phyloP scores from a whole-genome alignment of 371 early-diverging fungal species.

The Mucor plumbeus region DNA sequence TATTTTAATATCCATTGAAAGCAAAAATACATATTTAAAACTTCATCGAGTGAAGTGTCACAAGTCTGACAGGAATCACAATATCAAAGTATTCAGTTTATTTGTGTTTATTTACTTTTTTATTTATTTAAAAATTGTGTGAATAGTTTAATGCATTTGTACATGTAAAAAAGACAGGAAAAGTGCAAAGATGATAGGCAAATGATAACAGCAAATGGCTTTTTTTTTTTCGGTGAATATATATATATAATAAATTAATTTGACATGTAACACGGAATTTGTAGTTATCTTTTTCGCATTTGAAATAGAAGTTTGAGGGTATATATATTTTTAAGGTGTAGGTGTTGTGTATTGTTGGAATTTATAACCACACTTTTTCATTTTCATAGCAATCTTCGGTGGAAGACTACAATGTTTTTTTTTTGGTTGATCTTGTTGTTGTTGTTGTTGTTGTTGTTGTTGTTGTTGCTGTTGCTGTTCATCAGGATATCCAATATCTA shows the following conservation, averaged over 20 bases:
- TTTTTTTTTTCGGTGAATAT: background rate
- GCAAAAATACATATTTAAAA: too few relatives aligned
- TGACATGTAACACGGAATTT: background rate
- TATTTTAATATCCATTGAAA: too few relatives aligned
- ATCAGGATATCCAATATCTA: slow-evolving; percentile 54
- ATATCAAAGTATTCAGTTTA: too few relatives aligned
- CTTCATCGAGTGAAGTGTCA: too few relatives aligned
- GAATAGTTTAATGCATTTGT: background rate
- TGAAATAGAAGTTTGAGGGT: background rate
- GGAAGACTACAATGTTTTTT: slow-evolving; percentile 37
- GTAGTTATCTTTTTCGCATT: background rate
- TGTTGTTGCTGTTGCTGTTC: slow-evolving; percentile 1
- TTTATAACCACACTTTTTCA: slow-evolving; percentile 36
- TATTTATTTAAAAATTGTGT: background rate
- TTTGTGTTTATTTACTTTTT: too few relatives aligned
- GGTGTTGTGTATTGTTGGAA: background rate
- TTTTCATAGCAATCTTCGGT: slow-evolving; percentile 53
- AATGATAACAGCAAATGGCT: background rate
- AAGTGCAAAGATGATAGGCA: background rate
- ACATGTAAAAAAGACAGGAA: background rate
- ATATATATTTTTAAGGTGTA: background rate
- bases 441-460: slow-evolving; percentile 1
- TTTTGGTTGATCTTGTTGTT: slow-evolving; percentile 13
- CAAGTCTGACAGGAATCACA: too few relatives aligned
- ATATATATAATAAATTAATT: too few relatives aligned